A percentile compares a stretch with the other conserved stretches of the same genome.
Conservation (phyloP, 2,329 filamentous ascomycete genomes). For the Fusarium phyllophilum region DNA sequence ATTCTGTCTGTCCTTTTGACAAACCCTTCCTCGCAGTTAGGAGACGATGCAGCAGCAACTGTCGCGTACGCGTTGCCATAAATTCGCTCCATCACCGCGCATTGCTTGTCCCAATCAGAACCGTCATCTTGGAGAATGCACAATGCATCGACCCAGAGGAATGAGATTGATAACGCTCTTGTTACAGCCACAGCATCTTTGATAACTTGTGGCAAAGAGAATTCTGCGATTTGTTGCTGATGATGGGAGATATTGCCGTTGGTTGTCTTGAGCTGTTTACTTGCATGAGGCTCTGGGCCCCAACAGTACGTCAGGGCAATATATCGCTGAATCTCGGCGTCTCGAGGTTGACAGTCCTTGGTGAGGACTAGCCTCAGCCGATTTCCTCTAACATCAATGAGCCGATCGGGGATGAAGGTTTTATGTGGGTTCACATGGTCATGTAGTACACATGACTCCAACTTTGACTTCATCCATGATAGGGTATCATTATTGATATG, state of each 20-base stretch:
- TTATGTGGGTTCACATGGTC: rapidly evolving
- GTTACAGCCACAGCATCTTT: neutral
- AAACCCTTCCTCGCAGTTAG: neutral
- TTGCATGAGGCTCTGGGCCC: neutral
- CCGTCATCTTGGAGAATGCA: neutral
- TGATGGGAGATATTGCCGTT: rapidly evolving
- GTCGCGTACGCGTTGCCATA: neutral
- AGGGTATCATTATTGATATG: rapidly evolving
- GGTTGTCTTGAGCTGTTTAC: neutral
- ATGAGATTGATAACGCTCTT: rapidly evolving
- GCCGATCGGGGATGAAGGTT: neutral
- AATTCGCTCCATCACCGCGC: neutral
- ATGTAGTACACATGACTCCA: neutral
- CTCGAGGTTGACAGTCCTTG: rapidly evolving
- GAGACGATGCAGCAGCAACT: rapidly evolving
- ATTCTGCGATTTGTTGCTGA: rapidly evolving
- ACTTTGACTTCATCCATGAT: rapidly evolving
- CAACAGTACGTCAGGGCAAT: neutral
- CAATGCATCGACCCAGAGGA: neutral
- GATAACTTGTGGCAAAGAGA: rapidly evolving
- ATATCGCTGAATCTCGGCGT: rapidly evolving
- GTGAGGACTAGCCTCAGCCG: neutral
- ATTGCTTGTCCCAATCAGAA: neutral
- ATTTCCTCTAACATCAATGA: rapidly evolving
- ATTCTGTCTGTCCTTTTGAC: rapidly evolving